Conservation (phyloP, 2,329 filamentous ascomycete genomes). For the Thielaviopsis ethacetica region DNA sequence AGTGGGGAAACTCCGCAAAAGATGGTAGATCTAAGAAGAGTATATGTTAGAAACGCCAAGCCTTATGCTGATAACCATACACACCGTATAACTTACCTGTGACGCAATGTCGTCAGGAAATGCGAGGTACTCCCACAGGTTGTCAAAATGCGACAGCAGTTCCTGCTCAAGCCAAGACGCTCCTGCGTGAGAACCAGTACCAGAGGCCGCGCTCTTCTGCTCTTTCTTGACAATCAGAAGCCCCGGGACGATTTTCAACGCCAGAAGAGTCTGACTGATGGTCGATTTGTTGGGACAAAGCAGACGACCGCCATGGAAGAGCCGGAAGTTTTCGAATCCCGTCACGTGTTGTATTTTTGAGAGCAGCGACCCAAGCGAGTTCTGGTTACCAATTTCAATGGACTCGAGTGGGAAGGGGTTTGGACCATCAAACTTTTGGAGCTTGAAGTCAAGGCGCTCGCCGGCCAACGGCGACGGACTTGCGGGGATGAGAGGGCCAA, state of each 20-base stretch:
- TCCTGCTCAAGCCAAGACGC: slow-evolving; percentile 56
- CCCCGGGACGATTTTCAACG: slow-evolving; percentile 49
- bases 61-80: slow-evolving; percentile 12
- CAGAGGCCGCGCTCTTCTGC: slow-evolving; percentile 26
- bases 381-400: slow-evolving; percentile 50
- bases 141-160: slow-evolving; percentile 65
- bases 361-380: slow-evolving; percentile 54
- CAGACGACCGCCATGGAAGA: slow-evolving; percentile 54
- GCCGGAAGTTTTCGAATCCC: slow-evolving; percentile 58
- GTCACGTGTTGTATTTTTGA: slow-evolving; percentile 51
- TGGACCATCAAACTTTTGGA: slow-evolving; percentile 54
- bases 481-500: slow-evolving; percentile 35
- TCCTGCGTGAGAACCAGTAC: slow-evolving; percentile 23
- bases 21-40: slow-evolving; percentile 45
- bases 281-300: slow-evolving; percentile 44
- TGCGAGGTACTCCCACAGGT: slow-evolving; percentile 66
- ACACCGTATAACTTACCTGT: slow-evolving; percentile 32
- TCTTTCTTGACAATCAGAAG: slow-evolving; percentile 50
- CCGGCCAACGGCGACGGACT: slow-evolving; percentile 40
- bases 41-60: not conserved
- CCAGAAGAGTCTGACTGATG: slow-evolving; percentile 45
- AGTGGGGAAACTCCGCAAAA: slow-evolving; percentile 53
- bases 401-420: slow-evolving; percentile 42
- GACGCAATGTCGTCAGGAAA: slow-evolving; percentile 53
- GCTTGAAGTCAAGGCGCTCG: slow-evolving; percentile 49